Conservation (phyloP, 768 basidiomycete species). For the Boletus pseudopeckii region DNA sequence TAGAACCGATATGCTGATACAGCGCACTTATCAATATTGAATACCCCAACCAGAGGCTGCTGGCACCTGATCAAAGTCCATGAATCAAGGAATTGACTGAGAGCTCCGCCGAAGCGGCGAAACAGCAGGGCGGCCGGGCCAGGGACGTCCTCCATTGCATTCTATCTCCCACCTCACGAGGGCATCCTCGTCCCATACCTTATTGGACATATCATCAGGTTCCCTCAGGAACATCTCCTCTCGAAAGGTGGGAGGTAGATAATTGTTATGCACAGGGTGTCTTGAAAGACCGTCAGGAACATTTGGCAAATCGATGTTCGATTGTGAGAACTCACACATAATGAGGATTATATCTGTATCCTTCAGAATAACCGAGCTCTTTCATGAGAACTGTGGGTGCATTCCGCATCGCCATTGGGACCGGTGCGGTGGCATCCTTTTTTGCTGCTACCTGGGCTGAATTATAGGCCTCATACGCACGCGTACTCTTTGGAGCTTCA, state of each 20-base stretch:
- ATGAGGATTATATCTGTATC: constrained; percentile 61
- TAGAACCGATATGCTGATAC: not conserved
- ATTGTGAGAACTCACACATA: constrained; percentile 40
- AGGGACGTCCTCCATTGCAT: constrained; percentile 44
- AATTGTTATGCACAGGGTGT: constrained; percentile 66
- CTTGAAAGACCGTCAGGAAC: constrained; percentile 26
- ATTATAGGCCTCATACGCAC: constrained; percentile 75
- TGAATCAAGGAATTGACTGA: not conserved
- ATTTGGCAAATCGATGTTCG: not conserved
- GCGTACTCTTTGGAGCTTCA: constrained; percentile 80
- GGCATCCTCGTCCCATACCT: constrained; percentile 59
- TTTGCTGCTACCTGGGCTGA: constrained; percentile 62
- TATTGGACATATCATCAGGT: constrained; percentile 42
- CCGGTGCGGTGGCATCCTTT: constrained; percentile 48
- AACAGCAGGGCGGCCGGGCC: constrained; percentile 40
- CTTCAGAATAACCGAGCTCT: constrained; percentile 61
- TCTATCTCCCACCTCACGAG: constrained; percentile 54
- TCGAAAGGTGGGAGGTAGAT: constrained; percentile 50
- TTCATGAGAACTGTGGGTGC: constrained; percentile 73
- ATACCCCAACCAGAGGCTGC: not conserved
- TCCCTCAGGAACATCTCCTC: constrained; percentile 43
- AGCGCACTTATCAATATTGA: not conserved
- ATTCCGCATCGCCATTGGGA: constrained; percentile 74
- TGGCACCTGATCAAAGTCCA: not conserved
- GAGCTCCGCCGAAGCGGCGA: not conserved